Evolutionary conservation across 148 eudicot genomes (phyloP).

Genomic region (Cornus controversa): DNA sequence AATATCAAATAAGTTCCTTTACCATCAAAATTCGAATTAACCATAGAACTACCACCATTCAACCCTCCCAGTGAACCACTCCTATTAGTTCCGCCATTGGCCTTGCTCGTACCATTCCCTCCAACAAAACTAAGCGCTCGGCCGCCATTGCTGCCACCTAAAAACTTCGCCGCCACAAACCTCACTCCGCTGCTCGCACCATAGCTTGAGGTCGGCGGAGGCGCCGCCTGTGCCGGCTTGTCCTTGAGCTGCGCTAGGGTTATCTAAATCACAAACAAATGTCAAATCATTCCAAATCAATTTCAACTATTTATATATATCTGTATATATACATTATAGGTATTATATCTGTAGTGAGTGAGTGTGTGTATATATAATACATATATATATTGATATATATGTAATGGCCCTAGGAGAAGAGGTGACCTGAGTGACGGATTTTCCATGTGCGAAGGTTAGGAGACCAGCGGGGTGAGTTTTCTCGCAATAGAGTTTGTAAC

Average conservation of each 20-base stretch:
- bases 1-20: constrained; percentile 42
- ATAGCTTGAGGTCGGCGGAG: constrained; percentile 24
- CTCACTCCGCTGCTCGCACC: constrained; percentile 37
- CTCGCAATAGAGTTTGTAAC: constrained; percentile 38
- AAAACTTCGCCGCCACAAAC: constrained; percentile 32
- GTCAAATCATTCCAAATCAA: neutral
- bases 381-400: neutral
- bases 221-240: constrained; percentile 20
- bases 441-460: constrained; percentile 36
- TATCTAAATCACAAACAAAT: constrained; percentile 16
- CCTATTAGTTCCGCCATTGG: constrained; percentile 25
- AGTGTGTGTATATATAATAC: neutral
- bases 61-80: constrained; percentile 24
- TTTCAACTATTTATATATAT: no score
- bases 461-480: constrained; percentile 41
- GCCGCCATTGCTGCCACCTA: constrained; percentile 31
- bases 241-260: constrained; percentile 41
- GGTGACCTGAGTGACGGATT: constrained; percentile 42
- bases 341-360: neutral
- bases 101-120: constrained; percentile 31
- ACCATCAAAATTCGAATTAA: constrained; percentile 34
- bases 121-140: constrained; percentile 36
- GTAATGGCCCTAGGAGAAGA: constrained; percentile 3
- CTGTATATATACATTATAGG: neutral
- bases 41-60: constrained; percentile 21